phyloP scores from a whole-genome alignment of 2,329 filamentous ascomycete genomes.

The Sporothrix euskadiensis region DNA sequence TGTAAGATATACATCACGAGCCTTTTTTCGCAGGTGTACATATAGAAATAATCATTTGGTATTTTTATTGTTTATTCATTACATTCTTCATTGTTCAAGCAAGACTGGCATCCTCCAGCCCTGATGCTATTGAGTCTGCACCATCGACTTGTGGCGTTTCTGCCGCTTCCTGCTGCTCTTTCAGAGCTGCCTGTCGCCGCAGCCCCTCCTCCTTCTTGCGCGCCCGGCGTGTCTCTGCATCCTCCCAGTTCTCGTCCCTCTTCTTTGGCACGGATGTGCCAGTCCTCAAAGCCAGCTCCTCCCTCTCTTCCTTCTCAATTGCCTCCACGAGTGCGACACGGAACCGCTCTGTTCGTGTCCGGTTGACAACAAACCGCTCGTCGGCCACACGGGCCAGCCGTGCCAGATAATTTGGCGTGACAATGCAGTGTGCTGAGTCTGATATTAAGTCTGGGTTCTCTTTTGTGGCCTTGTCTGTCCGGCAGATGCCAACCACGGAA shows the following conservation, averaged over 20 bases:
- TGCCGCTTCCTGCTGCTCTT: slow-evolving; percentile 21
- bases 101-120: slow-evolving; percentile 24
- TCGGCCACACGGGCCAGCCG: slow-evolving; percentile 71
- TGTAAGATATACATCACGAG: slow-evolving; percentile 24
- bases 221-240: slow-evolving; percentile 52
- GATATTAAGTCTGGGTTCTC: slow-evolving; percentile 13
- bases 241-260: slow-evolving; percentile 55
- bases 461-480: background rate
- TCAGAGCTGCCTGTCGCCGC: slow-evolving; percentile 30
- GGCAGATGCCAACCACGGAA: slow-evolving; percentile 68
- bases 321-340: slow-evolving; percentile 50
- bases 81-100: background rate
- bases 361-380: slow-evolving; percentile 70
- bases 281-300: slow-evolving; percentile 23
- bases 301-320: slow-evolving; percentile 34
- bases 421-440: slow-evolving; percentile 47
- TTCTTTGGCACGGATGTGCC: slow-evolving; percentile 31
- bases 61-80: background rate
- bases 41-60: slow-evolving; percentile 17
- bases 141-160: background rate
- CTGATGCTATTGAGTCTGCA: slow-evolving; percentile 41
- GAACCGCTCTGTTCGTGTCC: slow-evolving; percentile 67
- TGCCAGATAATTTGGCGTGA: slow-evolving; percentile 66
- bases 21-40: slow-evolving; percentile 21
- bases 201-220: slow-evolving; percentile 62